Conservation (phyloP, 495 filamentous ascomycete species). For the Aspergillus hancockii region DNA sequence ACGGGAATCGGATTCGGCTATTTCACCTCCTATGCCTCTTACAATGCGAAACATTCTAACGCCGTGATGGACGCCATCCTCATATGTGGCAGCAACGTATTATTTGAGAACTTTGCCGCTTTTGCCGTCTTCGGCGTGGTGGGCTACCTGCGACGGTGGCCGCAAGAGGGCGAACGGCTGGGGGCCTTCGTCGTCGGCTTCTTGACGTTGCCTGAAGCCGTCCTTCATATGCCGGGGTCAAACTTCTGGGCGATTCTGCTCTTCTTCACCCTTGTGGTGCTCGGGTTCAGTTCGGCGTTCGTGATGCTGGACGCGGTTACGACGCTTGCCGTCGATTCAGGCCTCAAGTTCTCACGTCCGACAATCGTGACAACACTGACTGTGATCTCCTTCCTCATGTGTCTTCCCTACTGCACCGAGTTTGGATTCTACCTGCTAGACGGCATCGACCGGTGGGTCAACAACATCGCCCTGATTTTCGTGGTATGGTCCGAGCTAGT, state of each 20-base stretch:
- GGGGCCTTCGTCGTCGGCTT: slow-evolving; percentile 42
- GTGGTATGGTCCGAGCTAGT: slow-evolving; percentile 30
- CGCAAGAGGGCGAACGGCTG: slow-evolving; percentile 30
- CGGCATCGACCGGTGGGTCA: slow-evolving; percentile 31
- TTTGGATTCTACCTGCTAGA: slow-evolving; percentile 29
- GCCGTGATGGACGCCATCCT: slow-evolving; percentile 42
- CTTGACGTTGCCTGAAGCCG: slow-evolving; percentile 39
- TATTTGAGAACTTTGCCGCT: slow-evolving; percentile 43
- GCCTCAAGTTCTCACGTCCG: slow-evolving; percentile 24
- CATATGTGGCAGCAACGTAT: slow-evolving; percentile 37
- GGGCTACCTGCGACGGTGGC: slow-evolving; percentile 34
- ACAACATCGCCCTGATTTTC: slow-evolving; percentile 29
- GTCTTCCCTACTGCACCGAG: slow-evolving; percentile 28
- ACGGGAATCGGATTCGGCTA: slow-evolving; percentile 31
- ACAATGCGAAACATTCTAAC: slow-evolving; percentile 33
- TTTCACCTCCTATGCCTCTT: slow-evolving; percentile 31
- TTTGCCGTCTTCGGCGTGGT: slow-evolving; percentile 45
- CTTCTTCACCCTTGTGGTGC: slow-evolving; percentile 37
- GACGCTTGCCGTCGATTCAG: slow-evolving; percentile 24
- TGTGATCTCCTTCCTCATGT: slow-evolving; percentile 28
- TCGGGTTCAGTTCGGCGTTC: slow-evolving; percentile 28
- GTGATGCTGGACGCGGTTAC: slow-evolving; percentile 30
- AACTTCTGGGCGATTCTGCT: slow-evolving; percentile 42
- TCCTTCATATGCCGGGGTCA: slow-evolving; percentile 39
- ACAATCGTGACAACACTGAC: slow-evolving; percentile 26